Base-by-base conservation (phyloP, 306 rosid genomes). In the Begonia fuchsioides region DNA sequence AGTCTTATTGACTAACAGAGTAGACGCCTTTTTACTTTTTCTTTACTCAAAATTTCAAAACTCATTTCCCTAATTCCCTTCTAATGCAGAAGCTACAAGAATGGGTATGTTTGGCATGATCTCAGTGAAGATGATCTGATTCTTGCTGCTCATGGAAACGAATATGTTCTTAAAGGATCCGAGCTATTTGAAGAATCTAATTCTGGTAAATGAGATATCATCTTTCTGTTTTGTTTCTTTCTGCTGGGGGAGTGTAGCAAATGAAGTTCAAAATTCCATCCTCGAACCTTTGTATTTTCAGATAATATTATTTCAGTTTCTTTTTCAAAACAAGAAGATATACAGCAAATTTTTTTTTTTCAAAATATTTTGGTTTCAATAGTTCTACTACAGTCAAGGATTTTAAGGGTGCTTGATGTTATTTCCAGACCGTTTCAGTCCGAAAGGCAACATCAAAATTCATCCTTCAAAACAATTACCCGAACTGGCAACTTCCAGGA, bases 61-160 rank as follows among this genome's bases (percentile, higher is more conserved):
- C 7, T 3, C 35, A 6, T 26, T 26, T 26, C 35, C 35, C n/a
- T n/a, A n/a, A n/a, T n/a, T n/a, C n/a, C 35, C 35, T 26, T 26
- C 5, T 5, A 26, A 26, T 26, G 61, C 79, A 88, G 96, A 70
- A 72, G 88, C 76, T 88, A 78, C 80, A 88, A 72, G 71, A 83
- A 67, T 26, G 96, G 96, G 44, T 88, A 67, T 64, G 96, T 88
- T 56, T 88, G 96, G 96, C 96, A 88, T 74, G 96, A 88, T 70
- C 93, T 88, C 11, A 50, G 65, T 52, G 93, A 83, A 66, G 80
- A 81, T 67, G 96, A 88, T 67, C 53, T 76, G 41, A 80, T 88
- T 63, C 78, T 57, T 47, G 88, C 93, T 8, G 83, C 94, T 32
- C 94, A 88, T 59, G 94, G 93, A 56, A 76, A 53, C 44, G 96